Evolutionary conservation across 1,284 basidiomycete genomes (phyloP).

Genomic region (Ustilago nuda): DNA sequence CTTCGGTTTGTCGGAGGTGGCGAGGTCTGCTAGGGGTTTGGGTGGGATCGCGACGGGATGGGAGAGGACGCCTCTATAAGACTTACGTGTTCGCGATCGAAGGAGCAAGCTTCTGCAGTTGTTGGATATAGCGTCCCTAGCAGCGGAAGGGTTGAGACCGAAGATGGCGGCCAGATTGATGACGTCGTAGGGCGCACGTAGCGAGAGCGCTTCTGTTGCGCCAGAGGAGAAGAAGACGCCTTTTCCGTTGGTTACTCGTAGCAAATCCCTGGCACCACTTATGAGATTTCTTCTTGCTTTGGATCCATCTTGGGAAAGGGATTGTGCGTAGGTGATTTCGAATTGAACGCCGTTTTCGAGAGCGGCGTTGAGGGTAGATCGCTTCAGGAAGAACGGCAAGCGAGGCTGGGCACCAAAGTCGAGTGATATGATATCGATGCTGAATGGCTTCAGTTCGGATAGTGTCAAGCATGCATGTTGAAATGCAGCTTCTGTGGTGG

Average conservation of each 20-base stretch:
- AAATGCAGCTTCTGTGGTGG: constrained; percentile 79
- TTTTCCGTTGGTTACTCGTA: constrained; percentile 65
- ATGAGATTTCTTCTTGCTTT: constrained; percentile 62
- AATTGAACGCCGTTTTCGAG: constrained; percentile 85
- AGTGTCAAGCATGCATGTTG: constrained; percentile 83
- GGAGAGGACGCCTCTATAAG: constrained; percentile 54
- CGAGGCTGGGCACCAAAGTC: constrained; percentile 80
- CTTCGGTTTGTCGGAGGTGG: not conserved
- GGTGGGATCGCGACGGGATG: constrained; percentile 29
- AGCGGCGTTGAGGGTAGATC: constrained; percentile 82
- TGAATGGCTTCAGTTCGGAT: constrained; percentile 80
- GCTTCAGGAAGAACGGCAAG: constrained; percentile 82
- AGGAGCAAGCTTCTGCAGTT: constrained; percentile 55
- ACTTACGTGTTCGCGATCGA: constrained; percentile 58
- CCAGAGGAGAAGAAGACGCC: constrained; percentile 64
- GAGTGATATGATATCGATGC: constrained; percentile 83
- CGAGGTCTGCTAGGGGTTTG: not conserved
- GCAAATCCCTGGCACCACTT: constrained; percentile 57
- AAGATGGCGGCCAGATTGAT: constrained; percentile 65
- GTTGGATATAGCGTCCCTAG: constrained; percentile 55
- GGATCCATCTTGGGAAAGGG: constrained; percentile 29
- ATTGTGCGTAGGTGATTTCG: constrained; percentile 77
- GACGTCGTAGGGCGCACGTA: constrained; percentile 64
- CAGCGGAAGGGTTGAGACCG: constrained; percentile 56
- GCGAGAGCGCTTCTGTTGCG: constrained; percentile 47